Percentiles rank a stretch among this genome's conserved stretches.
phyloP scores from a whole-genome alignment of 768 basidiomycete genomes.

The Pleurotus tuoliensis region DNA sequence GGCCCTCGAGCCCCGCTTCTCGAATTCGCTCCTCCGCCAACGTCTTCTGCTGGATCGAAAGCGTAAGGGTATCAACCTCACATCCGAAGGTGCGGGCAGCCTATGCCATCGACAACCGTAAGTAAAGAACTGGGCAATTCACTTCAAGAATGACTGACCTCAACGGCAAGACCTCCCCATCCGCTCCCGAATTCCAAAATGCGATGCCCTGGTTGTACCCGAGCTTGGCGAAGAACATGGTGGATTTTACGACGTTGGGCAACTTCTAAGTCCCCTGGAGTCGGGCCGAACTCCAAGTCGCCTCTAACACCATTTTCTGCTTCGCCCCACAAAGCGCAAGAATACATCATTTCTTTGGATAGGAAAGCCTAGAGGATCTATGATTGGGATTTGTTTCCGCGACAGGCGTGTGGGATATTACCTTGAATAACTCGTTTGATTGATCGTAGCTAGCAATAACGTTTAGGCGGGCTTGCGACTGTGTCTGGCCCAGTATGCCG shows the following conservation, averaged over 20 bases:
- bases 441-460: conserved; percentile 89
- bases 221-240: conserved; percentile 74
- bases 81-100: conserved; percentile 71
- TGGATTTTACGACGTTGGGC: conserved; percentile 84
- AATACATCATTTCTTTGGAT: conserved; percentile 92
- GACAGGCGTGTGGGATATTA: conserved; percentile 17
- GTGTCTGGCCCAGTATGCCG: conserved; percentile 71
- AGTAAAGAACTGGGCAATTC: too few species aligned
- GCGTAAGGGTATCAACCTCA: conserved; percentile 85
- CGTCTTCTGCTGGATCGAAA: conserved; percentile 82
- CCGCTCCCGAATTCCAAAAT: conserved; percentile 90
- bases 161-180: conserved; percentile 92
- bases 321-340: conserved; percentile 81
- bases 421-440: conserved; percentile 86
- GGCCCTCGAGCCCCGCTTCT: conserved; percentile 62
- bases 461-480: conserved; percentile 70
- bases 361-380: conserved; percentile 56
- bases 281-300: conserved; percentile 55
- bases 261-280: conserved; percentile 66
- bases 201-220: conserved; percentile 73
- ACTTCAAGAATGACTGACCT: conserved; percentile 40
- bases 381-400: conserved; percentile 8
- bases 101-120: conserved; percentile 24
- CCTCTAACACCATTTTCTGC: conserved; percentile 77
- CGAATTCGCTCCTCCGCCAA: conserved; percentile 83